Evolutionary conservation across 257 asterid genomes (phyloP), one percentile per base, ranked within the genome.

Genomic region (Anisodus tanguticus): DNA sequence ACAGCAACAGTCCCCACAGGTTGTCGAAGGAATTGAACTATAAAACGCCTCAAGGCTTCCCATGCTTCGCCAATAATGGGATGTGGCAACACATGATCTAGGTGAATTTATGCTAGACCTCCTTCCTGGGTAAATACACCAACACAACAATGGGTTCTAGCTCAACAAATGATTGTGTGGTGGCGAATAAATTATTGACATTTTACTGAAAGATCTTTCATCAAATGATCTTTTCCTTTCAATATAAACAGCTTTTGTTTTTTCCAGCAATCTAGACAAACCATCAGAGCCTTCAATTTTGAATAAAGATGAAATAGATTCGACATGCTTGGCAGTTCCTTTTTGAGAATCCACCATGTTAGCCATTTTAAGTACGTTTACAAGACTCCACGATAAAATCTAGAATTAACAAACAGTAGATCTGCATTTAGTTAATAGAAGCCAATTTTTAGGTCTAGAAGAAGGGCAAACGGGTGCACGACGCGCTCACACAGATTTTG

Each of bases 1-100:
- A 92, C 98, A 43, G 98, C 98, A 82, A 95, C 91, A n/a, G 98
- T 95, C 78, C 78, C 98, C 0, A 95, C 97, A 0, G 98, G 98
- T 81, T 90, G 95, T 37, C 91, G 93, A 0, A 93, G 93, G 84
- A 92, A 95, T 83, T 91, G 91, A 80, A 95, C 98, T 8, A 89
- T 84, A 0, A 98, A 93, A 1, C 91, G 89, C 85, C 93, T 93
- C 93, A 95, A 89, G 60, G 98, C 88, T 39, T 84, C 93, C 98
- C 98, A 93, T 2, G 98, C 98, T 87, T 95, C 98, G 1, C 94
- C 87, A 79, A 95, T 92, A 4, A 92, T 80, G 12, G 97, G 97
- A 55, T 95, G 97, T 0, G 92, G 26, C 26, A 22, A 22, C 26
- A 22, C 26, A 22, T 22, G 26, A 22, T 22, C 26, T 22, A 22